Base-by-base conservation (phyloP, 352 stramenopile species). In the Phytophthora constricta region DNA sequence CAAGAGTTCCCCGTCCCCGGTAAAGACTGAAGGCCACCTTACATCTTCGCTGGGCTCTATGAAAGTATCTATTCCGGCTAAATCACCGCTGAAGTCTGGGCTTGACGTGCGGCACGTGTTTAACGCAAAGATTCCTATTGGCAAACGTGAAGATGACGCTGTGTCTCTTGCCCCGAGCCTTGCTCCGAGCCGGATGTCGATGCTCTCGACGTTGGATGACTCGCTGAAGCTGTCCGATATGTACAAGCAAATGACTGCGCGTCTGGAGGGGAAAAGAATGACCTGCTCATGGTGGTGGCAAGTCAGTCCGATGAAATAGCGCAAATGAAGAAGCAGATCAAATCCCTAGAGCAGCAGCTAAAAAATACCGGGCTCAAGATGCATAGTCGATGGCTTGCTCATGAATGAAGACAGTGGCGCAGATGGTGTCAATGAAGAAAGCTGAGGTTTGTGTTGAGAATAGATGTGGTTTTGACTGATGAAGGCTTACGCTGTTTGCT, bases 171-270 rank as follows among this genome's bases (percentile, higher is more conserved):
- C 70, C 7, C 70, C 69, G 13, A 79, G 77, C 42, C 51, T 78
- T 16, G 67, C 71, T 2, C 58, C 47, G 3, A 80, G 77, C 28
- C 64, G 65, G 34, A 76, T 70, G 59, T 80, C 72, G 22, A 74
- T 76, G 68, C 47, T 80, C 7, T 84, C 79, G 13, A 84, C 78
- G 14, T 46, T 86, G 14, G 83, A 89, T 31, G 82, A 91, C 57
- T 85, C 79, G 20, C 64, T 79, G 9, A 87, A 80, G 43, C 60
- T 95, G n/a, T 86, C 78, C 17, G 79, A 88, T 63, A 89, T 92
- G 84, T 95, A 93, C 79, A 92, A 93, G 62, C 80, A 90, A 58
- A 95, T 93, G 85, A 77, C 82, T 14, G 66, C 87, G 41, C 79
- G 87, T 13, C 54, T 95, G n/a, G 76, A 95, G 46, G 70, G 65